Conservation (phyloP, 192 early-diverging fungal species). For the Powellomyces hirtus region DNA sequence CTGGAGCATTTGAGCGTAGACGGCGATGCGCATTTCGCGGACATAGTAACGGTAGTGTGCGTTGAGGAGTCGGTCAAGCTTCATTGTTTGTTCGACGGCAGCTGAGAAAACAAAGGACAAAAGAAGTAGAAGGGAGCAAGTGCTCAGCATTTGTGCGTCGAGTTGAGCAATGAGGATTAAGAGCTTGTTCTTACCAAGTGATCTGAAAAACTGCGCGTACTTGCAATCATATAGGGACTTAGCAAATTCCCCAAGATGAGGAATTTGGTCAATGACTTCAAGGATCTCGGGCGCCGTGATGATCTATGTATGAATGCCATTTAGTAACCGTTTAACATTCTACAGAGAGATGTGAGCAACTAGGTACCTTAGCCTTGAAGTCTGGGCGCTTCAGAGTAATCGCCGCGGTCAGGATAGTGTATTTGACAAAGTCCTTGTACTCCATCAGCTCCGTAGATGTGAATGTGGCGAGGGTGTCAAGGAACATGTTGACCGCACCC, state of each 20-base stretch:
- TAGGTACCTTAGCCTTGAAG: constrained; percentile 84
- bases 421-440: constrained; percentile 95
- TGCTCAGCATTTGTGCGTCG: neutral
- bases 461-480: constrained; percentile 95
- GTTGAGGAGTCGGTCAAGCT: constrained; percentile 70
- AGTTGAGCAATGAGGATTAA: neutral
- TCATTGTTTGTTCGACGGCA: constrained; percentile 69
- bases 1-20: constrained; percentile 93
- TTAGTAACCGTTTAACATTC: neutral
- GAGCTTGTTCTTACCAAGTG: constrained; percentile 57
- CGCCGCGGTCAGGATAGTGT: constrained; percentile 84
- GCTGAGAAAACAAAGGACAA: neutral
- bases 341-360: neutral
- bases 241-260: constrained; percentile 78
- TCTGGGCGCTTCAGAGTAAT: constrained; percentile 87
- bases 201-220: constrained; percentile 89
- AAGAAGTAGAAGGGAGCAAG: neutral
- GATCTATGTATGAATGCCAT: constrained; percentile 47
- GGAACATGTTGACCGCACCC: constrained; percentile 80
- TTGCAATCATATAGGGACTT: constrained; percentile 87
- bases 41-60: constrained; percentile 91
- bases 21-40: constrained; percentile 97
- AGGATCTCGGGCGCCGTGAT: constrained; percentile 95
- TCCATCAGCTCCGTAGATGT: constrained; percentile 97
- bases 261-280: constrained; percentile 89